phyloP scores from a whole-genome alignment of 495 filamentous ascomycete species.

The Penicillium taxi region DNA sequence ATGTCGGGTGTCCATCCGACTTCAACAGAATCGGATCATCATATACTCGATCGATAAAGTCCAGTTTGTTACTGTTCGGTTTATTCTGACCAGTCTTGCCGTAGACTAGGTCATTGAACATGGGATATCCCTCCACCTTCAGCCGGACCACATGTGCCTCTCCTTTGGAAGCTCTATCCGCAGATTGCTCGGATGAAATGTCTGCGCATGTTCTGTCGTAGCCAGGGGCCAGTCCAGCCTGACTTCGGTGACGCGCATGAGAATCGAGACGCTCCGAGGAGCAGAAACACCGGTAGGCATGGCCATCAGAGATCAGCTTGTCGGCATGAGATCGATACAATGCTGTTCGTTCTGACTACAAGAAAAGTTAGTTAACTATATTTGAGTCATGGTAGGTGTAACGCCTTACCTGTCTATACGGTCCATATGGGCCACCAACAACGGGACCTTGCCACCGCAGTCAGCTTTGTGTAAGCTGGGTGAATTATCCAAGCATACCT shows the following conservation, averaged over 20 bases:
- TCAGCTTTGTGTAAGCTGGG: not conserved
- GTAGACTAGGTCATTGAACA: conserved; percentile 71
- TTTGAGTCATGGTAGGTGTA: not conserved
- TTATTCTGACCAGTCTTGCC: conserved; percentile 48
- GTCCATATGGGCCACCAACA: conserved; percentile 68
- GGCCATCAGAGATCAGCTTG: conserved; percentile 57
- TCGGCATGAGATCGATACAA: conserved; percentile 68
- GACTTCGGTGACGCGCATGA: conserved; percentile 51
- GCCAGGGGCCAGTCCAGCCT: conserved; percentile 52
- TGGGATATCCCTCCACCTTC: conserved; percentile 50
- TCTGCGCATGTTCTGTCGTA: conserved; percentile 73
- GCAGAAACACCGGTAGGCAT: conserved; percentile 94
- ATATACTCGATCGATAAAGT: conserved; percentile 43
- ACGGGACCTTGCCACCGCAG: conserved; percentile 55
- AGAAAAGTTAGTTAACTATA: conserved; percentile 3
- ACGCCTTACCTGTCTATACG: conserved; percentile 71
- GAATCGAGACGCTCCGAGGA: conserved; percentile 58
- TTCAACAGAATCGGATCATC: conserved; percentile 84
- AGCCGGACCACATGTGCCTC: conserved; percentile 76
- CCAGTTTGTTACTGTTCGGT: conserved; percentile 33
- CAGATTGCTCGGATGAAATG: conserved; percentile 58
- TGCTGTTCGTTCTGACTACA: conserved; percentile 67
- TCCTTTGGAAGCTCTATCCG: conserved; percentile 54
- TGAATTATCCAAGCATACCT: conserved; percentile 37
- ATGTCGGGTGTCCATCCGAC: conserved; percentile 84